Base-by-base conservation (phyloP, 2,329 filamentous ascomycete genomes). In the Endocalyx cinctus region DNA sequence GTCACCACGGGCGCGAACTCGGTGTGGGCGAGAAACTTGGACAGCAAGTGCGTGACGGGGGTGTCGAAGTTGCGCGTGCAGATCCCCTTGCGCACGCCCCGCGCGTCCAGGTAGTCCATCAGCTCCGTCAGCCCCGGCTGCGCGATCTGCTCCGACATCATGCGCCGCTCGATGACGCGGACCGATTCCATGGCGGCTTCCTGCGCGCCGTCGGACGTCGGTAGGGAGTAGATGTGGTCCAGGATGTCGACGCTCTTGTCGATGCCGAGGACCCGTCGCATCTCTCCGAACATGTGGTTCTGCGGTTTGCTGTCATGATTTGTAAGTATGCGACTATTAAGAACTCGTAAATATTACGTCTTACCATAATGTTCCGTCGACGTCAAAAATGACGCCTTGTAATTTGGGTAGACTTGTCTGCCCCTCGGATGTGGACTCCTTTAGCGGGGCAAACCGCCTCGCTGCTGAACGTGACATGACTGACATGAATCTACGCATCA, bases 1-100 rank as follows among this genome's bases (percentile, higher is more conserved):
- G 89, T 96, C 25, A 96, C 70, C 46, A 96, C 79, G 5, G 89
- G 90, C 14, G 72, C 58, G 57, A 96, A 94, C 25, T 70, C 61
- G 38, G 79, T 75, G 2, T 65, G 69, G 1, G 74, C 67, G 7
- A 96, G 70, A 58, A 92, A 92, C 30, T 80, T 92, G 32, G 64
- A 63, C 4, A 96, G 70, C 4, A 94, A 71, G 58, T 89, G 82
- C 29, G 71, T 63, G 2, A 92, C 86, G 5, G 87, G 87, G 6
- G 75, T 66, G 50, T 90, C 86, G 53, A 96, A 97, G 66, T 98
- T 97, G 53, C 92, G 76, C 3, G 92, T 97, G 64, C 89, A 96
- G 43, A 97, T 88, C 12, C 77, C 90, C 60, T 94, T 92, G 47
- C 68, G 77, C 19, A 96, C 58, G 5, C 63, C 59, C 17, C 73